These are phyloP conservation scores for Neofusicoccum umdonicola DNA, from an alignment of 2,329 filamentous ascomycete genomes.

Conservation along the genomic window DNA sequence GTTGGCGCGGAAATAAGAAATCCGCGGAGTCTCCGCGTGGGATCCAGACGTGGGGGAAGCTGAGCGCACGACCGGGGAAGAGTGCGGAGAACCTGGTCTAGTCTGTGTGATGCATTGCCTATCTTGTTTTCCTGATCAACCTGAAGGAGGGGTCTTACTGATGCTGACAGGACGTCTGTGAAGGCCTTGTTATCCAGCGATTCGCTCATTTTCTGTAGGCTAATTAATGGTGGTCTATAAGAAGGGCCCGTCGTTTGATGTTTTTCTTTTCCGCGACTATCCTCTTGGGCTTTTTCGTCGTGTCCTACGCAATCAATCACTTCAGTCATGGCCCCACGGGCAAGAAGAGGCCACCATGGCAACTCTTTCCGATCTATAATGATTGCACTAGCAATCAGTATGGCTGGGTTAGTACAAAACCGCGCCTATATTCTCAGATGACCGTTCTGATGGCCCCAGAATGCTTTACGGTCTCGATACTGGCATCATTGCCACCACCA, in stretches of 20 bases:
- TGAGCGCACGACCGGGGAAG: background rate
- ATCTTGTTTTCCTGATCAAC: too few species aligned
- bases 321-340: background rate
- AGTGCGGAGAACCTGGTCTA: background rate
- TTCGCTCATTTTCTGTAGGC: too few species aligned
- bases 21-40: background rate
- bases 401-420: background rate
- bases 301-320: too few species aligned
- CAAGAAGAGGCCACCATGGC: background rate
- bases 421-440: background rate
- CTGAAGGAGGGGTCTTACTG: too few species aligned
- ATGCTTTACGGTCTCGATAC: conserved; percentile 10
- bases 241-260: too few species aligned
- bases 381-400: background rate
- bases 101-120: too few species aligned
- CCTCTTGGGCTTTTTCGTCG: background rate
- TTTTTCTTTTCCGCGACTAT: too few species aligned
- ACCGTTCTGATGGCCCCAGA: background rate
- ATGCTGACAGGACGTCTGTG: background rate
- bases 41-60: background rate
- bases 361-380: background rate
- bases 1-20: background rate
- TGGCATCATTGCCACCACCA: conserved; percentile 35
- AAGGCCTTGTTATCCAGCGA: too few species aligned
- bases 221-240: too few species aligned